Evolutionary conservation across 2,329 filamentous ascomycete species (phyloP), one percentile per base, ranked within the genome.

Genomic region (Diplodia corticola): DNA sequence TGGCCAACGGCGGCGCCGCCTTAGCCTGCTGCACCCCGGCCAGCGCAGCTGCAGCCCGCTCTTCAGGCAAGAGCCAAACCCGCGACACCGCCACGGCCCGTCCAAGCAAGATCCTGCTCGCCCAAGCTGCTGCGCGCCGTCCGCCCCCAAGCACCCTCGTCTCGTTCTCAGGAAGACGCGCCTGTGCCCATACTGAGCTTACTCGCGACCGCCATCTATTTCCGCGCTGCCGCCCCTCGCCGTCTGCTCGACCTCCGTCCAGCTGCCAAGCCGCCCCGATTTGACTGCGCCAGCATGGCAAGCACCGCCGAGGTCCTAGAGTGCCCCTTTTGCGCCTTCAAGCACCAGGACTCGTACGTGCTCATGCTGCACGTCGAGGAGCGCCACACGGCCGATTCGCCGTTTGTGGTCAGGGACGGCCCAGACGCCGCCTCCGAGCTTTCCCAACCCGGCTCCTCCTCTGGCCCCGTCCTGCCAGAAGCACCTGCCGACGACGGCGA

Each of bases 301-400:
- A 24, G n/a, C 40, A 7, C 51, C 17, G 2, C 51, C n/a, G 54
- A 53, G 5, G 5, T 49, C 12, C 37, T 67, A 28, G 33, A 57
- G 9, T 67, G 65, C 33, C 65, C 65, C 3, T 63, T 67, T 50
- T 67, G 65, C 33, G 13, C 13, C 30, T 67, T 37, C 46, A 33
- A 40, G 10, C 15, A 15, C 37, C 37, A 17, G 40, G 59, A 59
- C 33, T 55, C 65, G 20, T 78, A 79, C 65, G 63, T 75, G 12
- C 69, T 80, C 12, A 73, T 75, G 66, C 70, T 79, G n/a, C 78
- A 80, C 66, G 77, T 80, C 65, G 78, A 80, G 70, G 75, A 79
- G 67, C 69, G 69, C 22, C 78, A 80, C 67, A 78, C 76, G 5
- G 71, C 72, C 5, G 75, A 78, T 65, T 77, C 75, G 17, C 77